phyloP scores from a whole-genome alignment of 2,329 filamentous ascomycete species.

The Colletotrichum noveboracense region DNA sequence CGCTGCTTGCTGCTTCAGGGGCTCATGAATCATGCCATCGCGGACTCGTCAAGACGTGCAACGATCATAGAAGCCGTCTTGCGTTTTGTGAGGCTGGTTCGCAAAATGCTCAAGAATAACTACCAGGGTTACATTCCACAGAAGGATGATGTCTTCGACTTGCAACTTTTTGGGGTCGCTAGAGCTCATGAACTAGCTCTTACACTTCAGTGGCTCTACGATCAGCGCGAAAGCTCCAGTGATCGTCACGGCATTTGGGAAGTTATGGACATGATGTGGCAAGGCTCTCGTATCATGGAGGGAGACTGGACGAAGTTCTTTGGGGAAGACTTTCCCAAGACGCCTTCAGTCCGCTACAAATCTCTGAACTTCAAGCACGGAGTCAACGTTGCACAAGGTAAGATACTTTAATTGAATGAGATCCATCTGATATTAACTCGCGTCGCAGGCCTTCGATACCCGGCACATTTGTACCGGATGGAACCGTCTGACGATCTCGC shows the following conservation, averaged over 20 bases:
- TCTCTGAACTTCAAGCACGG: slow-evolving; percentile 44
- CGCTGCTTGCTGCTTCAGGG: slow-evolving; percentile 56
- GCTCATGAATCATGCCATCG: slow-evolving; percentile 49
- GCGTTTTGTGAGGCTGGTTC: slow-evolving; percentile 52
- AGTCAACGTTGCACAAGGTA: slow-evolving; percentile 49
- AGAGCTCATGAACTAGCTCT: slow-evolving; percentile 44
- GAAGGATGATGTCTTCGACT: slow-evolving; percentile 45
- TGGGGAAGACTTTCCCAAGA: background rate
- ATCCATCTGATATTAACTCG: background rate
- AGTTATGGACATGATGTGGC: slow-evolving; percentile 44
- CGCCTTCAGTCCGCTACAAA: slow-evolving; percentile 27
- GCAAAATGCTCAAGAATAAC: slow-evolving; percentile 60
- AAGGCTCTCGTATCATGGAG: slow-evolving; percentile 27
- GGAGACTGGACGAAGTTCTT: slow-evolving; percentile 39
- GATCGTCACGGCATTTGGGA: slow-evolving; percentile 36
- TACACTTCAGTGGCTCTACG: slow-evolving; percentile 44
- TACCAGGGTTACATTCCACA: slow-evolving; percentile 54
- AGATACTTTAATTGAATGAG: slow-evolving; percentile 1
- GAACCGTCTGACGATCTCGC: slow-evolving; percentile 39
- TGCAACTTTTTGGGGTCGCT: slow-evolving; percentile 35
- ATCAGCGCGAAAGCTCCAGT: slow-evolving; percentile 33
- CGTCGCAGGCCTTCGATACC: slow-evolving; percentile 40
- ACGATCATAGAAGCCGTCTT: slow-evolving; percentile 55
- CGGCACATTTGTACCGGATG: slow-evolving; percentile 44
- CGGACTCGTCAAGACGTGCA: slow-evolving; percentile 44